phyloP scores from a whole-genome alignment of 1,284 basidiomycete species.

The Pascua guehoae region DNA sequence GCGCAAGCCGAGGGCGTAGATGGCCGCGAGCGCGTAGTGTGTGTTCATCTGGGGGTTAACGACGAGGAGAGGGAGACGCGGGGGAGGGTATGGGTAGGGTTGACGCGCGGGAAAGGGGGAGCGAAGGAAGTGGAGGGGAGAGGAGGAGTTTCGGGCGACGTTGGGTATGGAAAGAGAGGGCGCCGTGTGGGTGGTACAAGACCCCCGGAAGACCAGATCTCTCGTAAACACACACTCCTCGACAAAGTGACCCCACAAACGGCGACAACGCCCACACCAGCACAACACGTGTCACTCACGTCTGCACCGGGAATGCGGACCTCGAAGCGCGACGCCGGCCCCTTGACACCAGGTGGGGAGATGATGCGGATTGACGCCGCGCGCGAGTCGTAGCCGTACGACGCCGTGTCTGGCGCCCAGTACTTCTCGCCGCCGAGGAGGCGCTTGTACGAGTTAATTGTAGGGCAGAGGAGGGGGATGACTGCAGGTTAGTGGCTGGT shows the following conservation, averaged over 20 bases:
- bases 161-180: too few relatives aligned
- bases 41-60: slow-evolving; percentile 60
- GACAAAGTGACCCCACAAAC: too few relatives aligned
- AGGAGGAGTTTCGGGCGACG: too few relatives aligned
- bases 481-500: slow-evolving; percentile 24
- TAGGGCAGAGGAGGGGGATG: slow-evolving; percentile 68
- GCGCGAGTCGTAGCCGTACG: slow-evolving; percentile 90
- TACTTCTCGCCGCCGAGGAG: slow-evolving; percentile 88
- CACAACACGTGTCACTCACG: slow-evolving; percentile 53
- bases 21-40: slow-evolving; percentile 78
- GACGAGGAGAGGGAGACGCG: background rate
- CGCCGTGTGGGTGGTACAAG: too few relatives aligned
- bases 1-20: slow-evolving; percentile 78
- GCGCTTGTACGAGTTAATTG: slow-evolving; percentile 96
- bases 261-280: too few relatives aligned
- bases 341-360: slow-evolving; percentile 77
- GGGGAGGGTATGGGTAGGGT: too few relatives aligned
- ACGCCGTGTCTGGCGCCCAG: slow-evolving; percentile 87
- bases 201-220: too few relatives aligned
- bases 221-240: too few relatives aligned
- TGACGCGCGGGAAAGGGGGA: too few relatives aligned
- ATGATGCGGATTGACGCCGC: slow-evolving; percentile 87
- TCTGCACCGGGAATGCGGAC: slow-evolving; percentile 94
- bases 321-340: slow-evolving; percentile 79
- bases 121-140: too few relatives aligned